Evolutionary conservation across 345 rosid genomes (phyloP).

Genomic region (Citrus trifoliata): DNA sequence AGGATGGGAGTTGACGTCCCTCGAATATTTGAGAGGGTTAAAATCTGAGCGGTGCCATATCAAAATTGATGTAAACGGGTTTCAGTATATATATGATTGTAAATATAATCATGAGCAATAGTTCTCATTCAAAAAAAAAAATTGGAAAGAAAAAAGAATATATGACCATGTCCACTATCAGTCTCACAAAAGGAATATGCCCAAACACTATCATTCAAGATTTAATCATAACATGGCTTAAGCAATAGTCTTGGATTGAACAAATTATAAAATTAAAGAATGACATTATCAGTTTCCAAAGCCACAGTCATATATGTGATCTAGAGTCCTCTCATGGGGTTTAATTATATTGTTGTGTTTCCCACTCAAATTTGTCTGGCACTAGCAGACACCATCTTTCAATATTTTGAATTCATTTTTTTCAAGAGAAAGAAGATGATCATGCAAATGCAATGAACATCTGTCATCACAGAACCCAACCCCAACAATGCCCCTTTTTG

Average conservation of each 20-base stretch:
- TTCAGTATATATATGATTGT: no score
- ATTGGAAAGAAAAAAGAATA: neutral
- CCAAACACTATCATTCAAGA: neutral
- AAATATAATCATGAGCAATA: no score
- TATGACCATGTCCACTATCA: neutral
- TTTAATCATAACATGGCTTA: neutral
- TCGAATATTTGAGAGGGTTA: no score
- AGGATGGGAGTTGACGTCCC: no score
- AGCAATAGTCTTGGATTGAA: neutral
- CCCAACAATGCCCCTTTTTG: neutral
- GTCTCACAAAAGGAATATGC: neutral
- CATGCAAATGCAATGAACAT: neutral
- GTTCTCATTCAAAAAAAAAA: no score
- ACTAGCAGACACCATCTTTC: conserved; percentile 20
- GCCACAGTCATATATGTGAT: neutral
- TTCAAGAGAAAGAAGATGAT: conserved; percentile 22
- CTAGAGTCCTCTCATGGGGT: neutral
- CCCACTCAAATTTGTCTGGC: conserved; percentile 23
- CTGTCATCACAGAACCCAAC: conserved; percentile 23
- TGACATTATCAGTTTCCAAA: conserved; percentile 4
- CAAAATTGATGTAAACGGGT: no score
- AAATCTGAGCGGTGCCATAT: no score
- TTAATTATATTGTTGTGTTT: neutral
- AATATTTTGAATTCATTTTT: conserved; percentile 22
- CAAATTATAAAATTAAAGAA: neutral